These are phyloP conservation scores for Solanum dulcamara DNA, from an alignment of 257 asterid genomes.

Conservation along the genomic window DNA sequence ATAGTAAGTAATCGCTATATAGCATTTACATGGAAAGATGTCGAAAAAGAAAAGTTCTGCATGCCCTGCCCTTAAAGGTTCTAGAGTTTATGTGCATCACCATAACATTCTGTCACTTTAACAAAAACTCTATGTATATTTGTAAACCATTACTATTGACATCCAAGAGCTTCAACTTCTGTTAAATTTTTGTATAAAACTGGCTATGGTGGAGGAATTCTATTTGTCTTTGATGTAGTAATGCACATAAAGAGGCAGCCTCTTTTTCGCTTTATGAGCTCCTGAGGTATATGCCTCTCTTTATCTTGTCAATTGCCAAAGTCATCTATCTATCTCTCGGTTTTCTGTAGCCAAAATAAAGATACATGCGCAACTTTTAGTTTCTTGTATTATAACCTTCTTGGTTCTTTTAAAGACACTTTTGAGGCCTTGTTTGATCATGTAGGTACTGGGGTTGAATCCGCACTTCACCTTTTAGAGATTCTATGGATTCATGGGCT, in stretches of 20 bases:
- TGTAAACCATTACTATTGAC: background rate
- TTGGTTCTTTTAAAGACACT: background rate
- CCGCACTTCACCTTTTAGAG: background rate
- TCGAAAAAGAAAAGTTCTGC: background rate
- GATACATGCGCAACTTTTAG: background rate
- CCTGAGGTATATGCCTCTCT: background rate
- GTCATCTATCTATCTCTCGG: background rate
- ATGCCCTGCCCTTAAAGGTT: background rate
- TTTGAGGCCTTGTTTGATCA: background rate
- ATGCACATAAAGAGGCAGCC: background rate
- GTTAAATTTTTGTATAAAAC: background rate
- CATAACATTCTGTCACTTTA: background rate
- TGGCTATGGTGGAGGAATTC: background rate
- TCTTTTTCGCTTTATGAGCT: background rate
- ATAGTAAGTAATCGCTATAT: background rate
- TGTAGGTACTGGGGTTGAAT: background rate
- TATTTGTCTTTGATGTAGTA: background rate
- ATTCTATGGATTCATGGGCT: background rate
- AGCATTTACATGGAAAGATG: background rate
- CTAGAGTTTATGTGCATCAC: no score
- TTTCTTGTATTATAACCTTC: background rate
- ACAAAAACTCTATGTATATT: background rate
- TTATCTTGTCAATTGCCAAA: background rate
- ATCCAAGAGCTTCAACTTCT: background rate
- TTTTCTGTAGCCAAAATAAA: background rate